Conservation (phyloP, 225 moss, liverwort and hornwort genomes). For the Thuidium tamariscinum region DNA sequence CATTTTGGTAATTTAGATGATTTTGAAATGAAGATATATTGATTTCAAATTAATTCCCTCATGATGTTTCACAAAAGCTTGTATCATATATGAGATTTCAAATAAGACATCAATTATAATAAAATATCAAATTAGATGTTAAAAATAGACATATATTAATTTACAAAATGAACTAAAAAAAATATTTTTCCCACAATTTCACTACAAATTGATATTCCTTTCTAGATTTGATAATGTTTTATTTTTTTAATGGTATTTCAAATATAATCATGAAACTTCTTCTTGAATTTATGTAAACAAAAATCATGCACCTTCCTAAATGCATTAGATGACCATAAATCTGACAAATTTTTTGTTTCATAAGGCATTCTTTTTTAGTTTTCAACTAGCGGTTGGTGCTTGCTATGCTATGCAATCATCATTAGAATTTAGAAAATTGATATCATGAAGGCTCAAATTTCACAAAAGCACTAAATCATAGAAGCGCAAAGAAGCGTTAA, state of each 20-base stretch:
- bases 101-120: neutral
- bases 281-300: accelerated
- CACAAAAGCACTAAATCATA: too few relatives aligned
- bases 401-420: too few relatives aligned
- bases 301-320: accelerated
- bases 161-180: neutral
- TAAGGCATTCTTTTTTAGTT: neutral
- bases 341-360: neutral
- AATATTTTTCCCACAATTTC: neutral
- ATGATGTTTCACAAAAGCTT: neutral
- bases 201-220: neutral
- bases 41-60: neutral
- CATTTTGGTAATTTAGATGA: too few relatives aligned
- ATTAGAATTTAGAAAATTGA: too few relatives aligned
- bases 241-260: neutral
- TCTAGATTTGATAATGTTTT: too few relatives aligned
- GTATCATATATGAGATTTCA: too few relatives aligned
- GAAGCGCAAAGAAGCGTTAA: too few relatives aligned
- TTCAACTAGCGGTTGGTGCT: too few relatives aligned
- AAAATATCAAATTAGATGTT: neutral
- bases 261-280: neutral
- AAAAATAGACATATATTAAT: too few relatives aligned
- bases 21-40: neutral
- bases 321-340: neutral
- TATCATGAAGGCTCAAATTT: too few relatives aligned